These are phyloP conservation scores for Leccinum fuscescens DNA, from an alignment of 1,284 basidiomycete species.

Conservation along the genomic window DNA sequence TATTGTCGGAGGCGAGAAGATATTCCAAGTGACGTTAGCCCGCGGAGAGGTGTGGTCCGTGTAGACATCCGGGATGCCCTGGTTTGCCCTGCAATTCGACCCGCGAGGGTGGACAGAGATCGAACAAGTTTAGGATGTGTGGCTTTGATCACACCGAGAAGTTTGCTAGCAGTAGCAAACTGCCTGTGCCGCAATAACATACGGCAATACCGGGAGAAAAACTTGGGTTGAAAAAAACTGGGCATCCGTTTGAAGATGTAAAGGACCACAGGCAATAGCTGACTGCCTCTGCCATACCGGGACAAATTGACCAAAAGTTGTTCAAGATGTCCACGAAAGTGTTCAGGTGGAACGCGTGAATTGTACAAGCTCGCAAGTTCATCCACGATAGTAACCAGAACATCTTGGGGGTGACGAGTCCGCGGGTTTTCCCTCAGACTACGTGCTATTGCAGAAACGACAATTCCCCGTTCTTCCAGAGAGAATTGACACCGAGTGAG, in stretches of 20 bases:
- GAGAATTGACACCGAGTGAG: conserved; percentile 17
- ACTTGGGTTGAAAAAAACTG: conserved; percentile 22
- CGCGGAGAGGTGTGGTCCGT: conserved; percentile 1
- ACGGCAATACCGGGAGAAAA: conserved; percentile 25
- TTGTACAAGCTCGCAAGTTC: conserved; percentile 24
- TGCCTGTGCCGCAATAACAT: conserved; percentile 22
- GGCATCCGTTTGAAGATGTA: conserved; percentile 20
- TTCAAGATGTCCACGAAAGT: conserved; percentile 31
- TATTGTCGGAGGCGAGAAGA: conserved; percentile 18
- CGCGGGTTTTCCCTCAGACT: conserved; percentile 19
- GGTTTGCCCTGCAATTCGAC: conserved; percentile 9
- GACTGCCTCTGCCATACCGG: conserved; percentile 17
- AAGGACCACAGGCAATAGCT: conserved; percentile 18
- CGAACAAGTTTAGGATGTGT: conserved; percentile 12
- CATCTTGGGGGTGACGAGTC: conserved; percentile 5
- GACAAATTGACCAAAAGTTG: conserved; percentile 25
- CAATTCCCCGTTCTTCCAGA: conserved; percentile 13
- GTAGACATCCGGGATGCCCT: conserved; percentile 10
- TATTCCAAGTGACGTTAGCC: conserved; percentile 17
- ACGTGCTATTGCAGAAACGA: conserved; percentile 26
- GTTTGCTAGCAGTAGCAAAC: conserved; percentile 12
- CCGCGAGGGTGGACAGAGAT: conserved; percentile 11
- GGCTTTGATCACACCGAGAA: conserved; percentile 12
- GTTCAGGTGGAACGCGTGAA: conserved; percentile 21
- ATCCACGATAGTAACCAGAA: conserved; percentile 16